Evolutionary conservation across 2,329 filamentous ascomycete species (phyloP).

Genomic region (Mycosphaerella arachidis): DNA sequence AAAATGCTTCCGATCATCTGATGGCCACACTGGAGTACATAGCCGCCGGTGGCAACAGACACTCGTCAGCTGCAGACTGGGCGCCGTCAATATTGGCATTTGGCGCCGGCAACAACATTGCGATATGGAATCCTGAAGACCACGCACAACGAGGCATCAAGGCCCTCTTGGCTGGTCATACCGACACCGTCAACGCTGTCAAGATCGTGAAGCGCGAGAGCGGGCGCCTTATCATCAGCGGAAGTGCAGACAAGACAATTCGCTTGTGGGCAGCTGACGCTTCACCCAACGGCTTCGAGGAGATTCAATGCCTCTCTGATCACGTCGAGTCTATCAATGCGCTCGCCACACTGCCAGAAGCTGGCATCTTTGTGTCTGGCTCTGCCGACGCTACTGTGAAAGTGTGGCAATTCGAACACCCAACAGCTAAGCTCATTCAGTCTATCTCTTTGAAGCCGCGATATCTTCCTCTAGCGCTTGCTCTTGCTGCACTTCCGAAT

Average conservation of each 20-base stretch:
- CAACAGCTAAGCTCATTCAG: constrained; percentile 54
- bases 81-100: constrained; percentile 70
- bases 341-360: constrained; percentile 45
- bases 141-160: constrained; percentile 55
- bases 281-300: constrained; percentile 34
- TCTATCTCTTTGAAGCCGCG: constrained; percentile 69
- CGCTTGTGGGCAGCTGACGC: constrained; percentile 52
- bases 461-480: constrained; percentile 76
- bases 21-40: constrained; percentile 45
- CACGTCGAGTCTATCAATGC: constrained; percentile 73
- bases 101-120: constrained; percentile 83
- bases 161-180: constrained; percentile 68
- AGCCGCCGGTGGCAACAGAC: constrained; percentile 81
- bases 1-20: constrained; percentile 2
- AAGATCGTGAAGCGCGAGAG: constrained; percentile 62
- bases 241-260: constrained; percentile 74
- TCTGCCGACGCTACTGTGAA: constrained; percentile 60
- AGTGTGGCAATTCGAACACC: constrained; percentile 59
- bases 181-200: constrained; percentile 74
- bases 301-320: constrained; percentile 51
- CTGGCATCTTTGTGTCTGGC: constrained; percentile 53
- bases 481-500: constrained; percentile 57
- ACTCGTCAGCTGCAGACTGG: constrained; percentile 90
- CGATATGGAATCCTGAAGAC: constrained; percentile 72
- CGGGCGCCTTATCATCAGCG: constrained; percentile 64